phyloP scores from a whole-genome alignment of 2,329 filamentous ascomycete genomes.

The Paecilomyces sp. region DNA sequence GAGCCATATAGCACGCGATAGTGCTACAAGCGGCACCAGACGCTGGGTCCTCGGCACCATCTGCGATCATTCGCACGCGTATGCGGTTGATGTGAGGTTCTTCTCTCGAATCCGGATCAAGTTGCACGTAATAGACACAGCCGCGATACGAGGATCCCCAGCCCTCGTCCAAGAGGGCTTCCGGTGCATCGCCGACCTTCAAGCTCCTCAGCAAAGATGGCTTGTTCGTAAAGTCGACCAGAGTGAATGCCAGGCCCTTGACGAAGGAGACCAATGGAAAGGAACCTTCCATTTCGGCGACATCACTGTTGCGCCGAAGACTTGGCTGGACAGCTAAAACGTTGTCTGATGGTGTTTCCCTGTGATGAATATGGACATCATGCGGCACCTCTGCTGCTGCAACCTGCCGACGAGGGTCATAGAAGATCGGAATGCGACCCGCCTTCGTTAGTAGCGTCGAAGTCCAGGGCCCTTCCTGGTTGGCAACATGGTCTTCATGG shows the following conservation, averaged over 20 bases:
- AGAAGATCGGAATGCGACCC: constrained; percentile 37
- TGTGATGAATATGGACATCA: constrained; percentile 54
- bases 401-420: constrained; percentile 31
- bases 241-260: constrained; percentile 56
- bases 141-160: constrained; percentile 22
- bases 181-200: constrained; percentile 16
- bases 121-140: constrained; percentile 23
- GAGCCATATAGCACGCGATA: constrained; percentile 37
- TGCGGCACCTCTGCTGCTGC: constrained; percentile 61
- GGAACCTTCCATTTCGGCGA: constrained; percentile 19
- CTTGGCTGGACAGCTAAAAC: constrained; percentile 18
- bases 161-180: constrained; percentile 19
- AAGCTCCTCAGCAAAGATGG: constrained; percentile 15
- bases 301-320: constrained; percentile 14
- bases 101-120: constrained; percentile 14
- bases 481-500: constrained; percentile 2
- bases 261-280: constrained; percentile 57
- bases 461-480: constrained; percentile 5
- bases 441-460: constrained; percentile 29
- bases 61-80: constrained; percentile 22
- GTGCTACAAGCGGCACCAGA: constrained; percentile 46
- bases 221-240: constrained; percentile 22
- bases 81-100: constrained; percentile 21
- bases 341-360: constrained; percentile 19
- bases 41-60: constrained; percentile 40